Base-by-base conservation (phyloP, 2,329 filamentous ascomycete species). In the Neocatenulostroma microsporum region DNA sequence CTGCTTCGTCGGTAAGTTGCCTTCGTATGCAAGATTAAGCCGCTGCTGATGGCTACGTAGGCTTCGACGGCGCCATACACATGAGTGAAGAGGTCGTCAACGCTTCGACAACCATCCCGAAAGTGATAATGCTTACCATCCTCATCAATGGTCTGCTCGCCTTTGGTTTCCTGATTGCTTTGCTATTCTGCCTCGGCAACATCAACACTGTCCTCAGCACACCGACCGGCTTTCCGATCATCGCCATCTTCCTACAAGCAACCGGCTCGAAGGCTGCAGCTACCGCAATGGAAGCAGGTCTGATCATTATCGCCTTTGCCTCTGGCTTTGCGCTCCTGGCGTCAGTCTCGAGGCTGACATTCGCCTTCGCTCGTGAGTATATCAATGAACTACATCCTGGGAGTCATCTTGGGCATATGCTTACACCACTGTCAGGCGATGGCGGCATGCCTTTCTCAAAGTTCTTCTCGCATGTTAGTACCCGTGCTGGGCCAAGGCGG, bases 141-240 rank as follows among this genome's bases (percentile, higher is more conserved):
- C 28, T 64, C 9, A 50, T 70, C 30, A 71, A 70, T 36, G 67
- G 64, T 2, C 44, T 48, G 4, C 46, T 69, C 11, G 68, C 66
- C 1, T 65, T 71, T 35, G 36, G 61, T 21, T 61, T 62, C 44
- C 40, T 62, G 4, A 50, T 67, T 30, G 60, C 62, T 3, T 50
- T 62, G 9, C 49, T 65, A 3, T 67, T 62, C 47, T 61, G 55
- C 36, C 59, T 64, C 33, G 60, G 56, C 3, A 53, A 64, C 30
- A 32, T 67, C 3, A 48, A 61, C 15, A 31, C 37, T 8, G 30
- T 38, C 4, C 20, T 48, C 9, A 39, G 30, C 12, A 40, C 41
- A 2, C 36, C 34, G 21, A 50, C 52, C 4, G 39, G 50, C 39
- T 62, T 37, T 50, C 62, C 34, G 23, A 60, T 52, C 40, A 53